Evolutionary conservation across 2,329 filamentous ascomycete genomes (phyloP).

Genomic region (Gliomastix tumulicola): DNA sequence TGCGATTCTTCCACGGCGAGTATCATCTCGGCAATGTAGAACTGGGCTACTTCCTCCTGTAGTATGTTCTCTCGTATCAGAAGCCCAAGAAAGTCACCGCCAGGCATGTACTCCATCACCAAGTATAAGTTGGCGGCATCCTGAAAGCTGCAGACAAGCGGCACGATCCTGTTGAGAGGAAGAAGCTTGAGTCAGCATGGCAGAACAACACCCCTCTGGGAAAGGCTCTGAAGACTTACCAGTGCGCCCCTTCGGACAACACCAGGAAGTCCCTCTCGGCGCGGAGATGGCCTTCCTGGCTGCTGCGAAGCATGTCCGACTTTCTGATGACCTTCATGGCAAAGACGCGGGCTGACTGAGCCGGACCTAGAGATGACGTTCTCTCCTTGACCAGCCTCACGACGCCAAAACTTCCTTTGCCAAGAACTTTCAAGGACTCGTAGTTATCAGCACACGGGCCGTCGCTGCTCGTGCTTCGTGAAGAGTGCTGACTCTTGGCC

Average conservation of each 20-base stretch:
- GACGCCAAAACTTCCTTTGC: slow-evolving; percentile 91
- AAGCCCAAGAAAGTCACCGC: slow-evolving; percentile 85
- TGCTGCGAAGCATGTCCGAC: slow-evolving; percentile 82
- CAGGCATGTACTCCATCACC: slow-evolving; percentile 98
- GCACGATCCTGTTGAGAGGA: slow-evolving; percentile 59
- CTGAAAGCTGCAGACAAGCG: slow-evolving; percentile 82
- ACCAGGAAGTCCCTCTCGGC: slow-evolving; percentile 91
- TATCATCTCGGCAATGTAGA: slow-evolving; percentile 94
- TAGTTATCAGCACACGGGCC: slow-evolving; percentile 43
- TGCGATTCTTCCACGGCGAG: slow-evolving; percentile 91
- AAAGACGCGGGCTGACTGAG: slow-evolving; percentile 52
- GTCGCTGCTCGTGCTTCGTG: no score
- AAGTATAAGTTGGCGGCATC: slow-evolving; percentile 80
- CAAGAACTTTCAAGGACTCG: slow-evolving; percentile 73
- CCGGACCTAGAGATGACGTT: slow-evolving; percentile 14
- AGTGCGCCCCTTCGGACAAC: slow-evolving; percentile 77
- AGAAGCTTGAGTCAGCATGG: not conserved
- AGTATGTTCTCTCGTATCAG: slow-evolving; percentile 81
- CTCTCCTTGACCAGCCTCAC: slow-evolving; percentile 78
- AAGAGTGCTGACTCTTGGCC: slow-evolving; percentile 38
- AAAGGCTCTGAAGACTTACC: slow-evolving; percentile 35
- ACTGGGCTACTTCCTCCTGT: slow-evolving; percentile 69
- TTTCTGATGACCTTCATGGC: slow-evolving; percentile 98
- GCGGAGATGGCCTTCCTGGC: slow-evolving; percentile 85
- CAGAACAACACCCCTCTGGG: not conserved